Conservation (phyloP, 495 filamentous ascomycete species). For the Trichocladium uniseriatum region DNA sequence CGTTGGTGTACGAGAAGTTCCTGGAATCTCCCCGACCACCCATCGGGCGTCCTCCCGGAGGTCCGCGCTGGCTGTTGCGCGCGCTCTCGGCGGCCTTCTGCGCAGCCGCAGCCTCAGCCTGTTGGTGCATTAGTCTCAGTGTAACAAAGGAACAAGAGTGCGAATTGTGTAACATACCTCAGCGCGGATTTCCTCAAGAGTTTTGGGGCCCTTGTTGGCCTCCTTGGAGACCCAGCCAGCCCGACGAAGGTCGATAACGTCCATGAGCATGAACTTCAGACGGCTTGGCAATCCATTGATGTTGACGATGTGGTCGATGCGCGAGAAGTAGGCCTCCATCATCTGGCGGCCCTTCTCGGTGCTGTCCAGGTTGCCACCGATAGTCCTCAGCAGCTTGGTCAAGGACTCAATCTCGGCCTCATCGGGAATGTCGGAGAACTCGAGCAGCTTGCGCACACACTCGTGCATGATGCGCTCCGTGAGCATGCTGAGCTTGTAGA, state of each 20-base stretch:
- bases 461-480: conserved; percentile 99
- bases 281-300: conserved; percentile 73
- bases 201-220: conserved; percentile 87
- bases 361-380: conserved; percentile 73
- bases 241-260: conserved; percentile 74
- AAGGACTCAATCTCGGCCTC: conserved; percentile 94
- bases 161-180: conserved; percentile 49
- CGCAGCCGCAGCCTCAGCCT: conserved; percentile 61
- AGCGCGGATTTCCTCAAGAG: conserved; percentile 79
- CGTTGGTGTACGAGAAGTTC: conserved; percentile 63
- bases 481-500: conserved; percentile 97
- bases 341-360: conserved; percentile 70
- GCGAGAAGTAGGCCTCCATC: conserved; percentile 90
- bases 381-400: conserved; percentile 82
- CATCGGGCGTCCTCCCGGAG: conserved; percentile 53
- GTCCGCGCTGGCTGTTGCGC: conserved; percentile 52
- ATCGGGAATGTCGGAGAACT: conserved; percentile 88
- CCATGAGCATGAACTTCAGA: conserved; percentile 91
- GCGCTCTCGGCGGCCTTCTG: conserved; percentile 53
- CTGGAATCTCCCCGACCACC: conserved; percentile 81
- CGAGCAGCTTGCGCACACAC: conserved; percentile 92
- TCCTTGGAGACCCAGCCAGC: conserved; percentile 77
- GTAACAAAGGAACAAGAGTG: background rate
- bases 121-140: conserved; percentile 14
- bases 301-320: conserved; percentile 72